A percentile compares a stretch with the other conserved stretches of the same genome.
Conservation (phyloP, 1,139 yeast genomes). For the Blastobotrys petasosporus region DNA sequence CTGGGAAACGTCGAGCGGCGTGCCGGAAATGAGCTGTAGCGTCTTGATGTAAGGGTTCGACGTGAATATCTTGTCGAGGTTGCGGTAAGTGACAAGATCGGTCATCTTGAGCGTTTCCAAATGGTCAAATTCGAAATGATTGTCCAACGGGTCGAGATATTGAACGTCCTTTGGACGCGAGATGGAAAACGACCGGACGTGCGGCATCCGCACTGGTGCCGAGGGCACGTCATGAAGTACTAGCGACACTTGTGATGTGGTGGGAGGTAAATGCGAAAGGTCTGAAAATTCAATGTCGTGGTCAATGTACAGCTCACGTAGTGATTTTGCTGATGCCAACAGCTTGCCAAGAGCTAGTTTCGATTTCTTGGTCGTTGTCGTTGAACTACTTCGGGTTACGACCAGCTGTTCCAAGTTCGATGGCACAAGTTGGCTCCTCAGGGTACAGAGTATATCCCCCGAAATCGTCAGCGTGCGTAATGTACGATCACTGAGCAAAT, state of each 20-base stretch:
- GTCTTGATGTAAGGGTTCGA: background rate
- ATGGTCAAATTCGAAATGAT: background rate
- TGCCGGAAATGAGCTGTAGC: background rate
- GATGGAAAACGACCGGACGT: background rate
- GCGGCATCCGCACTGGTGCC: background rate
- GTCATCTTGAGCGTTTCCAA: background rate
- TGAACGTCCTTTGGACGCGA: background rate
- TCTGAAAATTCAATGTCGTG: no score
- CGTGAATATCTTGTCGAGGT: conserved; percentile 1
- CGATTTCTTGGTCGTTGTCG: no score
- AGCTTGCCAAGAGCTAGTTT: no score
- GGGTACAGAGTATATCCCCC: background rate
- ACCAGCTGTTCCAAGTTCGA: no score
- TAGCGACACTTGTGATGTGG: background rate
- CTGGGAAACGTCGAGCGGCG: background rate
- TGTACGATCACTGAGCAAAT: background rate
- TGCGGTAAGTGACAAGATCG: background rate
- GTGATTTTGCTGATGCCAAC: no score
- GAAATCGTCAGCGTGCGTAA: background rate
- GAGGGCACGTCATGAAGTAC: background rate
- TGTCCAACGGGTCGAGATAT: conserved; percentile 1
- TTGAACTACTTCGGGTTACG: no score
- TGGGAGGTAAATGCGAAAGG: no score
- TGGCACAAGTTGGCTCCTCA: background rate
- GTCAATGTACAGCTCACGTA: no score